Evolutionary conservation across 768 basidiomycete species (phyloP).

Genomic region (Basidioascus undulatus): DNA sequence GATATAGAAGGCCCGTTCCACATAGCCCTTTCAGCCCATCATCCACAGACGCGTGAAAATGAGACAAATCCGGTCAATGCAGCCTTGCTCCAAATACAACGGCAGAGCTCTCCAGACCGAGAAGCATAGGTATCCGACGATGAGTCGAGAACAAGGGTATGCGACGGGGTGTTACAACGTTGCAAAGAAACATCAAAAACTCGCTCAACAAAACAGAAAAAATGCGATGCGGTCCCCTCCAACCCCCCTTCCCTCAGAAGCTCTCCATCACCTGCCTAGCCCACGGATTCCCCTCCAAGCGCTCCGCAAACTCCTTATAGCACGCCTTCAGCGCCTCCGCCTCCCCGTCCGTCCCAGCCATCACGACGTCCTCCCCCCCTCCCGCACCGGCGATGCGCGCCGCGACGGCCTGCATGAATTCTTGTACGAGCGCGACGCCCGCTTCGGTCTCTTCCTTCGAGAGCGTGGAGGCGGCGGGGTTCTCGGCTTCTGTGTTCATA

Average conservation of each 20-base stretch:
- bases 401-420: constrained; percentile 35
- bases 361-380: constrained; percentile 3
- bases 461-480: constrained; percentile 26
- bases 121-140: too few species aligned
- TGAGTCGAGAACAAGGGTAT: too few species aligned
- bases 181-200: too few species aligned
- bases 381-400: constrained; percentile 24
- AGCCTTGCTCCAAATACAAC: too few species aligned
- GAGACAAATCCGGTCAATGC: too few species aligned
- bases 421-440: constrained; percentile 57
- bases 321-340: constrained; percentile 33
- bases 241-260: too few species aligned
- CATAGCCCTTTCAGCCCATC: too few species aligned
- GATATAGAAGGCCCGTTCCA: too few species aligned
- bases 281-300: constrained; percentile 61
- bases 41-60: too few species aligned
- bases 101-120: too few species aligned
- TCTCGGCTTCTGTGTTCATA: constrained; percentile 18
- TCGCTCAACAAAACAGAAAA: background rate
- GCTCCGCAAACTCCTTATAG: constrained; percentile 38
- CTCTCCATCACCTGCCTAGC: constrained; percentile 2
- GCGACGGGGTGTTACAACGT: too few species aligned
- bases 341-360: constrained; percentile 22
- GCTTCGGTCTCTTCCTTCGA: constrained; percentile 40
- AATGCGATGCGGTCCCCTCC: background rate